phyloP scores from a whole-genome alignment of 2,329 filamentous ascomycete genomes.

The Aspergillus quadricinctus region DNA sequence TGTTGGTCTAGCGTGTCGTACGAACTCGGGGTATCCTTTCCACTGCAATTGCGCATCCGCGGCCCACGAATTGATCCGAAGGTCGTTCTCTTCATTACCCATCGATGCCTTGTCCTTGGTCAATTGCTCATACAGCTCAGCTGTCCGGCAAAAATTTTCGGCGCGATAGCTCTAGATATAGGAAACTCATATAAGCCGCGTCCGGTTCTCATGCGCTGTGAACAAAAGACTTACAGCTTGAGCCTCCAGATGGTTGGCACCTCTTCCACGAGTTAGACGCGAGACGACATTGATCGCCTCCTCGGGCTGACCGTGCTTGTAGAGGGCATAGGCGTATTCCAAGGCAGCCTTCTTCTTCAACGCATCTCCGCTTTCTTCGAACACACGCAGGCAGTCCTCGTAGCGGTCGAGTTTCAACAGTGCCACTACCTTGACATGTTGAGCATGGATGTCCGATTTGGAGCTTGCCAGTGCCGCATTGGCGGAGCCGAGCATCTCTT shows the following conservation, averaged over 20 bases:
- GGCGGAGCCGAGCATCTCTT: constrained; percentile 56
- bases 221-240: constrained; percentile 48
- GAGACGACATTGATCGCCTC: constrained; percentile 52
- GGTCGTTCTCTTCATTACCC: constrained; percentile 53
- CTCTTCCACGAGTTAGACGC: constrained; percentile 40
- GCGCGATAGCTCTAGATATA: constrained; percentile 47
- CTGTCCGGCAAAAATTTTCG: constrained; percentile 55
- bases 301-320: constrained; percentile 54
- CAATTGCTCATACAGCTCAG: constrained; percentile 52
- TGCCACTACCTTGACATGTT: constrained; percentile 57
- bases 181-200: neutral
- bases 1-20: constrained; percentile 50
- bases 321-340: constrained; percentile 61
- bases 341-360: constrained; percentile 53
- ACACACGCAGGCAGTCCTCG: constrained; percentile 54
- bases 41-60: constrained; percentile 60
- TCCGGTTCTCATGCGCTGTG: neutral
- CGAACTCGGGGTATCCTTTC: constrained; percentile 49
- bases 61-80: constrained; percentile 59
- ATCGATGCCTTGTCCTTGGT: constrained; percentile 36
- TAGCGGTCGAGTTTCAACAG: constrained; percentile 61
- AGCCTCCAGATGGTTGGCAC: constrained; percentile 57
- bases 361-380: constrained; percentile 51
- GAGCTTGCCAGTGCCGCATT: constrained; percentile 54
- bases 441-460: constrained; percentile 53